phyloP scores from a whole-genome alignment of 2,329 filamentous ascomycete species.

The Ceratocystis eucalypticola region DNA sequence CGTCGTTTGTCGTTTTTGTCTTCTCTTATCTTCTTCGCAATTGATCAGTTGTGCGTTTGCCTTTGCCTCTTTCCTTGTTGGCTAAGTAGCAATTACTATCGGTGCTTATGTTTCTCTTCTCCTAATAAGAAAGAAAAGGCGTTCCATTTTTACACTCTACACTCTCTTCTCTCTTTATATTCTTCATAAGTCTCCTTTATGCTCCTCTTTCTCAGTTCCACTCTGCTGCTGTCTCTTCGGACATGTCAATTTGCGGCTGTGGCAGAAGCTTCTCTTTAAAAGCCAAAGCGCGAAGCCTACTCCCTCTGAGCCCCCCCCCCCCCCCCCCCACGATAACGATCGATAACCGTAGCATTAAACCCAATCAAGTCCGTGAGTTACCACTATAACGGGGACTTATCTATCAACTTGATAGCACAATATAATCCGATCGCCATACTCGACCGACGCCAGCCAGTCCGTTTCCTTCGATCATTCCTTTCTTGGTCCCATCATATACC shows the following conservation, averaged over 20 bases:
- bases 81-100: too few species aligned
- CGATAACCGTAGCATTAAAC: neutral
- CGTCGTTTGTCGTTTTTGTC: neutral
- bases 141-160: neutral
- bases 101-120: neutral
- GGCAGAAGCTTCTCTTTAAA: neutral
- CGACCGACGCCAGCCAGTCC: neutral
- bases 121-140: neutral
- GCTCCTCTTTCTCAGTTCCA: neutral
- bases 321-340: neutral
- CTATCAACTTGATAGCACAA: neutral
- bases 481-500: neutral
- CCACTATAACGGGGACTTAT: too few species aligned
- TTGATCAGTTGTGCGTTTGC: neutral
- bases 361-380: too few species aligned
- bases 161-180: neutral
- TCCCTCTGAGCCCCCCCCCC: neutral
- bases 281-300: neutral
- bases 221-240: neutral
- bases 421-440: neutral
- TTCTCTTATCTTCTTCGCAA: neutral
- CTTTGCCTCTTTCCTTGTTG: neutral
- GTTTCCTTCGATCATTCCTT: neutral
- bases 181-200: neutral
- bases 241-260: neutral